Conservation (phyloP, 352 stramenopile species). For the Pythium grandisporangium region DNA sequence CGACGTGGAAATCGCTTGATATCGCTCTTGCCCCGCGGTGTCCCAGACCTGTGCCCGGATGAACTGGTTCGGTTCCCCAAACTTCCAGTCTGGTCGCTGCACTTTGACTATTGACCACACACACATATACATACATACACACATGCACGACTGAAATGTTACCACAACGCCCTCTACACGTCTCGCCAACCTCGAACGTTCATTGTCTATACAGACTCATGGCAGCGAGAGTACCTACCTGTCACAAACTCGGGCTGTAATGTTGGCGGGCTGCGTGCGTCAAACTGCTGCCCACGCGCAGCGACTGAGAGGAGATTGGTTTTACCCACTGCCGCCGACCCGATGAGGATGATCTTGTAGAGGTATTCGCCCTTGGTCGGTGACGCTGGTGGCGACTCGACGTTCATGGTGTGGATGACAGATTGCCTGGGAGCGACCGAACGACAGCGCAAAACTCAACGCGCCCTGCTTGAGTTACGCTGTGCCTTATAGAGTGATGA, state of each 20-base stretch:
- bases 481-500: too few species aligned
- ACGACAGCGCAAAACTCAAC: neutral
- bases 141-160: neutral
- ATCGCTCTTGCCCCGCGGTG: slow-evolving; percentile 57
- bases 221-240: slow-evolving; percentile 12
- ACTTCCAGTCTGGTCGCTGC: slow-evolving; percentile 57
- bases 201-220: too few species aligned
- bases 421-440: slow-evolving; percentile 1
- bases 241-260: slow-evolving; percentile 58
- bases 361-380: slow-evolving; percentile 30
- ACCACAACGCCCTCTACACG: too few species aligned
- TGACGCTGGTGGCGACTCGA: slow-evolving; percentile 20
- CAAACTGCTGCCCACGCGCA: slow-evolving; percentile 42
- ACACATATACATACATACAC: neutral
- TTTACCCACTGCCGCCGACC: slow-evolving; percentile 48
- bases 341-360: slow-evolving; percentile 63
- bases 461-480: too few species aligned
- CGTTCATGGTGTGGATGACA: slow-evolving; percentile 7
- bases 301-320: slow-evolving; percentile 54
- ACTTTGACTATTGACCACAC: slow-evolving; percentile 35
- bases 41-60: slow-evolving; percentile 66
- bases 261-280: slow-evolving; percentile 36
- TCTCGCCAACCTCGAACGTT: too few species aligned
- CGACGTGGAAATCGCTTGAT: slow-evolving; percentile 63
- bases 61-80: slow-evolving; percentile 54